Conservation (phyloP, 768 basidiomycete species). For the Floccularia luteovirens region DNA sequence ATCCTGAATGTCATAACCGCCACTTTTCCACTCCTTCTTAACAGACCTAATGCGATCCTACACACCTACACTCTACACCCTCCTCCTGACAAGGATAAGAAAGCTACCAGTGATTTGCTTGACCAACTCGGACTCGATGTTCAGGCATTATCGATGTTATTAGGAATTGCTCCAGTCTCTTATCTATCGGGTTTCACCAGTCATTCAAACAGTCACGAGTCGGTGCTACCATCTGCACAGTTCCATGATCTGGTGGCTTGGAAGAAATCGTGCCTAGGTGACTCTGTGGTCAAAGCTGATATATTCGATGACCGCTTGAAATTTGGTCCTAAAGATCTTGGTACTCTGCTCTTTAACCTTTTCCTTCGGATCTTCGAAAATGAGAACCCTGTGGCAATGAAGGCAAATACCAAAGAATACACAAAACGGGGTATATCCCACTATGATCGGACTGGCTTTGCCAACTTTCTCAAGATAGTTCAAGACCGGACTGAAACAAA, state of each 20-base stretch:
- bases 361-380: slow-evolving; percentile 38
- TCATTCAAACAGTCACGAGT: slow-evolving; percentile 31
- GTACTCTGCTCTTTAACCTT: slow-evolving; percentile 28
- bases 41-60: slow-evolving; percentile 20
- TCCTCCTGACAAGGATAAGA: slow-evolving; percentile 9
- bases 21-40: slow-evolving; percentile 27
- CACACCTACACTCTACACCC: slow-evolving; percentile 34
- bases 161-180: slow-evolving; percentile 32
- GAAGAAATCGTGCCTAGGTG: slow-evolving; percentile 18
- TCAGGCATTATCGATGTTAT: slow-evolving; percentile 27
- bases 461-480: slow-evolving; percentile 30
- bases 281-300: background rate
- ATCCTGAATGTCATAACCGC: slow-evolving; percentile 34
- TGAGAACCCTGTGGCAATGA: slow-evolving; percentile 19
- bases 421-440: slow-evolving; percentile 14
- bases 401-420: slow-evolving; percentile 5
- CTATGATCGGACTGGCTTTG: slow-evolving; percentile 44
- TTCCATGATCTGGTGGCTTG: slow-evolving; percentile 30
- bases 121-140: slow-evolving; percentile 28
- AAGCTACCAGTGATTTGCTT: slow-evolving; percentile 21
- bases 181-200: slow-evolving; percentile 32
- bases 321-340: slow-evolving; percentile 26
- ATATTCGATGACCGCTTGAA: slow-evolving; percentile 5
- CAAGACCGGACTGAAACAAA: slow-evolving; percentile 23
- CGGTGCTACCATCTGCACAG: slow-evolving; percentile 15